Evolutionary conservation across 1,284 basidiomycete species (phyloP), one percentile per base, ranked within the genome.

Genomic region (Afroboletus lepidellus): DNA sequence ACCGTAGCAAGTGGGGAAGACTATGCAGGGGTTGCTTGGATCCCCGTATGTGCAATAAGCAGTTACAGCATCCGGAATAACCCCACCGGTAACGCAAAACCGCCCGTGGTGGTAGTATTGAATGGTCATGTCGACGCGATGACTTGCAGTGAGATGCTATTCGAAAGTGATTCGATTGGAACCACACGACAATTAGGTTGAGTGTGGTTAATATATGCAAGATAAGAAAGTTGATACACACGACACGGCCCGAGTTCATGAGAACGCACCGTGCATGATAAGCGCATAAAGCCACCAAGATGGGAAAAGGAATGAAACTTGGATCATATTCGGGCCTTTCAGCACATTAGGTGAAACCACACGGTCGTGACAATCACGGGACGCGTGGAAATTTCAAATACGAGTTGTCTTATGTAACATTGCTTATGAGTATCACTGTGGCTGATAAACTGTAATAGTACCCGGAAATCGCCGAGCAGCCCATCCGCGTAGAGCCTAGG

Each of bases 1-100:
- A 24, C 73, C 70, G 47, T 70, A 74, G 36, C 73, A 74, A n/a
- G 72, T 74, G 18, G 69, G 69, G 53, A 69, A 73, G 30, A 74
- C 72, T 24, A 74, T 66, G 53, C 72, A 73, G 5, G 72, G 73
- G 23, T 71, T 72, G 30, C 54, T 53, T 15, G 65, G 62, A 50
- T 73, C 59, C 15, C 72, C 72, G 25, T 69, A 72, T 0, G 71
- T 72, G 55, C 71, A 63, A 50, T 72, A 74, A 21, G 72, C 73
- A 30, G 72, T 74, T 15, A 72, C 59, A 16, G 73, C 70, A 53
- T 73, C 65, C 1, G 72, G 70, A 29, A 74, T 55, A n/a, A 71
- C 58, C 12, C 72, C 72, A 16, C 73, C 72, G 13, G 66, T 53
- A 32, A 73, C 67, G 32, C 59, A 59, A 47, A 73, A 69, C 15